Conservation (phyloP, 176 grass and related monocot species). For the Triticum turgidum region DNA sequence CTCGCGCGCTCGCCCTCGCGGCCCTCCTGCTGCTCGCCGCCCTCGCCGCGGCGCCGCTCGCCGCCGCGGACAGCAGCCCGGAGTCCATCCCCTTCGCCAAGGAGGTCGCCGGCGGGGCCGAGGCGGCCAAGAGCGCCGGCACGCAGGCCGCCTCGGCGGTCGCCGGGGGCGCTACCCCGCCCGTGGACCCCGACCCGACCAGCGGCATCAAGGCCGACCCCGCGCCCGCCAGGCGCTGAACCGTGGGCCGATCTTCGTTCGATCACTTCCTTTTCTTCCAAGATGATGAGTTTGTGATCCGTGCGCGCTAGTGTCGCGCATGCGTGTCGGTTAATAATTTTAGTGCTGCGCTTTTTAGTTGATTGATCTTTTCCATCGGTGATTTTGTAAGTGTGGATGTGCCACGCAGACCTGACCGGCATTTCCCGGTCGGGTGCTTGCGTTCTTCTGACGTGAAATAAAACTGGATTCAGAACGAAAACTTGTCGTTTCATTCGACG, state of each 20-base stretch:
- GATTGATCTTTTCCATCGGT: not conserved
- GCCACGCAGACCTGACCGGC: not conserved
- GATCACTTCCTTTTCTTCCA: not conserved
- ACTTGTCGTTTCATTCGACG: no score
- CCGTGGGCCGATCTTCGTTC: not conserved
- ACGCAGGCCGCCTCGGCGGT: not conserved
- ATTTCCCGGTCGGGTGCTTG: not conserved
- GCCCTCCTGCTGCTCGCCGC: constrained; percentile 14
- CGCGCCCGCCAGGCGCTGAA: constrained; percentile 27
- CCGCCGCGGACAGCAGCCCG: not conserved
- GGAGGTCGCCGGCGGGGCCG: not conserved
- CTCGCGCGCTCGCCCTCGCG: constrained; percentile 32
- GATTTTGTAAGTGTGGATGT: not conserved
- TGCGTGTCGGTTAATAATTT: not conserved
- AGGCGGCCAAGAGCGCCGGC: not conserved
- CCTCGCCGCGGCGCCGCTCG: constrained; percentile 7
- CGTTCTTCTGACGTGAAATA: not conserved
- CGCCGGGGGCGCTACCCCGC: not conserved
- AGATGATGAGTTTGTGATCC: not conserved
- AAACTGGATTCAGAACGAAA: not conserved
- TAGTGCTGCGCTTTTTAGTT: not conserved
- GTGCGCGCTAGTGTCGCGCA: not conserved
- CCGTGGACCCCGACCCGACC: not conserved
- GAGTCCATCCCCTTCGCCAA: not conserved
- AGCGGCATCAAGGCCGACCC: constrained; percentile 9